Percentiles rank a stretch among this genome's conserved stretches.
These are phyloP conservation scores for Flueggea neowawraea DNA, from an alignment of 441 rosid species.

Conservation along the genomic window DNA sequence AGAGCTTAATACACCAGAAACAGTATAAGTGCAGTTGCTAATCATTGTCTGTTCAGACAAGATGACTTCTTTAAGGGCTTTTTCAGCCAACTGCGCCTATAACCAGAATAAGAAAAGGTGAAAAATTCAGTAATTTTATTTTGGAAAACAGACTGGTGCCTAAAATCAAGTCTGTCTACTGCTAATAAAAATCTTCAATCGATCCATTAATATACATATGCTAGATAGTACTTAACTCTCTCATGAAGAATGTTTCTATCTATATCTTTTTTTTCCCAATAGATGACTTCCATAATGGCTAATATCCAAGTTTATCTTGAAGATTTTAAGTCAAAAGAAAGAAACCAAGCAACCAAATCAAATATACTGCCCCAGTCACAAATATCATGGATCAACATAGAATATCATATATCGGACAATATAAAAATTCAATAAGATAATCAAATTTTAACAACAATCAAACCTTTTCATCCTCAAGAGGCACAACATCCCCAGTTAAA, in stretches of 20 bases:
- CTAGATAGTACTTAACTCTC: no score
- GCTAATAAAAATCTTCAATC: background rate
- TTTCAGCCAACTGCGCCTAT: conserved; percentile 49
- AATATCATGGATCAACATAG: background rate
- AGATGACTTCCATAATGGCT: background rate
- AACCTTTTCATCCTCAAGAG: conserved; percentile 73
- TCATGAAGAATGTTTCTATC: background rate
- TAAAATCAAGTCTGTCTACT: background rate
- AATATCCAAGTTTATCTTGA: background rate
- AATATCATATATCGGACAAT: background rate
- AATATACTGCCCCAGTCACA: background rate
- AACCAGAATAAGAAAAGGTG: conserved; percentile 17
- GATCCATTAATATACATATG: no score
- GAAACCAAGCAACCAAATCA: background rate
- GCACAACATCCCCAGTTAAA: conserved; percentile 70
- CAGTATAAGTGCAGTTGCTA: conserved; percentile 45
- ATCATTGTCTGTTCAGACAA: conserved; percentile 48
- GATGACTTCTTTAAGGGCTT: conserved; percentile 49
- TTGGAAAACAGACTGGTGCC: background rate
- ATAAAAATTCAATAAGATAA: background rate
- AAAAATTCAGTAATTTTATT: background rate
- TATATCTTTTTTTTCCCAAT: background rate
- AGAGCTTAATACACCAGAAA: conserved; percentile 68
- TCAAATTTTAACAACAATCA: background rate
- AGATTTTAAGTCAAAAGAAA: background rate